Evolutionary conservation across 164 flowering plant genomes (phyloP), one percentile per base, ranked within the genome.

Genomic region (Magnolia officinalis): DNA sequence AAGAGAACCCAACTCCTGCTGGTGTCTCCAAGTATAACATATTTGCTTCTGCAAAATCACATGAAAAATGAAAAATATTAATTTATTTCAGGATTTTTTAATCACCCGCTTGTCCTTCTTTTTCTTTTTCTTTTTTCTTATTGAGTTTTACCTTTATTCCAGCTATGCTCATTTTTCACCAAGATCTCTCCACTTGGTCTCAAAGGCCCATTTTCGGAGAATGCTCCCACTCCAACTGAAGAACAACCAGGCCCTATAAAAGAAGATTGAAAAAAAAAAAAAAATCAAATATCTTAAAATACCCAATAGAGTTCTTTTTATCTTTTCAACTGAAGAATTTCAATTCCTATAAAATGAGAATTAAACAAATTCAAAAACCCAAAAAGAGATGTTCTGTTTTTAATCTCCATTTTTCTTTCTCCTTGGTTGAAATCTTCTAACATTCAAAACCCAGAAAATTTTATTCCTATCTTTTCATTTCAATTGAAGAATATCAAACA

Each of bases 21-120:
- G 88, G 90, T 24, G 88, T 77, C 81, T 92, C 97, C 82, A 95
- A 82, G 75, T 88, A 95, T 81, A 95, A 75, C 88, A 95, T 89
- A 79, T 95, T 95, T 68, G 98, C 97, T 79, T 89, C 98, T 92
- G 90, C 83, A 89, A 61, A 55, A 76, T 31, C 21, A 71, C 61
- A 74, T 20, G 45, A 51, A 68, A 59, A 72, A n/a, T 69, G 23
- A 64, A 61, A 20, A 50, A 24, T 4, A 68, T 14, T 1, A 26
- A 55, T 11, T 8, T 74, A 63, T 37, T 19, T 50, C 58, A 74
- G n/a, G 7, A n/a, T 63, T 21, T 11, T 51, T 55, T 55, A 55
- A 55, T 9, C 61, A 55, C 61, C 61, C 2, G 1, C 4, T 11
- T 55, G 16, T 55, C 61, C 61, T 55, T 55, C 2, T 55, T 14